Evolutionary conservation across 2,329 filamentous ascomycete species (phyloP), one percentile per base, ranked within the genome.

Genomic region (Lachnellula subtilissima): DNA sequence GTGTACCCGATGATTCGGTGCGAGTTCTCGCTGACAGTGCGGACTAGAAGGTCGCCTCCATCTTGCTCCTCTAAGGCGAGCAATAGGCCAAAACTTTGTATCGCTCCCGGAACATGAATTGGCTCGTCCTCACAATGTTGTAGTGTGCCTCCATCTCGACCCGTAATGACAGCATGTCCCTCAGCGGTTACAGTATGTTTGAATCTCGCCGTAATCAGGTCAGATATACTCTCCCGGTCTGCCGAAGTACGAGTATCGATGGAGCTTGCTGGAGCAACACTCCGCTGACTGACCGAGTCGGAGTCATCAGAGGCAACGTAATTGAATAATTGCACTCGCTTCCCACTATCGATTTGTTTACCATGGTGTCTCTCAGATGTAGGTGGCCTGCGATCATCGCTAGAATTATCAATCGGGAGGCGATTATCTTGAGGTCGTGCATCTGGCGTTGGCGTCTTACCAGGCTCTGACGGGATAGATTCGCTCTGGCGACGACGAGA

Each of bases 101-200:
- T 74, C 1, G 89, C 88, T 36, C 91, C 91, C 0, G 91, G 91
- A 1, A 91, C 87, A 62, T 93, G 90, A 25, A 96, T 96, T 0
- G 91, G 91, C 66, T 96, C 91, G 66, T 96, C 91, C 70, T 96
- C 91, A 67, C 91, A 96, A 52, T 84, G 81, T 68, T 95, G 88
- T 46, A 94, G 74, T 0, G 79, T 82, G 2, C 84, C 80, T 2
- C 84, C 86, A 52, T 90, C 85, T 54, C 87, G 80, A 5, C 91
- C 91, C 0, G 89, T 94, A 53, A 96, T 89, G 32, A 96, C 82
- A 25, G 87, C 84, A 72, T 96, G 90, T 0, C 91, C 91, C 15
- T 85, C 87, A 2, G 88, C 84, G 0, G 88, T 91, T 25, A 87
- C 75, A 4, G 88, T 77, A 67, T 96, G 89, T 63, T 86, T 88